Percentiles rank a stretch among this genome's conserved stretches.
phyloP scores from a whole-genome alignment of 257 asterid species.

The Solanum etuberosum region DNA sequence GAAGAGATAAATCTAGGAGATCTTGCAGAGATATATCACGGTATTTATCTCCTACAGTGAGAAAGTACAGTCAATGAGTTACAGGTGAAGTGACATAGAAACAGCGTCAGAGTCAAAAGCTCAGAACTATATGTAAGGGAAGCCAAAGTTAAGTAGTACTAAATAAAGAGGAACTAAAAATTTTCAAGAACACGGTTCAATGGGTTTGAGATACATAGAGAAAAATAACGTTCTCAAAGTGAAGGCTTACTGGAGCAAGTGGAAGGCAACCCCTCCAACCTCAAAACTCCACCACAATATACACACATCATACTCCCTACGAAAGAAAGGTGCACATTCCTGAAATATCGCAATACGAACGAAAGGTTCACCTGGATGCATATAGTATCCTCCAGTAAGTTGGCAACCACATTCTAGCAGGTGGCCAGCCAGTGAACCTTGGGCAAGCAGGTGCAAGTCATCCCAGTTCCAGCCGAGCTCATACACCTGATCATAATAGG shows the following conservation, averaged over 20 bases:
- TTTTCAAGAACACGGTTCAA: not conserved
- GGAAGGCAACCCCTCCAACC: not conserved
- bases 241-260: not conserved
- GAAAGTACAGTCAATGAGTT: not conserved
- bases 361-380: conserved; percentile 78
- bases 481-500: conserved; percentile 41
- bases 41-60: conserved; percentile 56
- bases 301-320: not conserved
- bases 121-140: not conserved
- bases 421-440: conserved; percentile 93
- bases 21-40: conserved; percentile 64
- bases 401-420: conserved; percentile 98
- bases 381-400: conserved; percentile 93
- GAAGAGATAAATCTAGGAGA: conserved; percentile 81
- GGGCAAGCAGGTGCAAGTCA: conserved; percentile 68
- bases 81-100: not conserved
- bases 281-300: not conserved
- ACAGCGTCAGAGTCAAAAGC: not conserved
- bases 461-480: conserved; percentile 99
- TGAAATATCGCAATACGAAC: not conserved
- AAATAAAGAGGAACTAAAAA: not conserved
- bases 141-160: not conserved
- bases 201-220: not conserved
- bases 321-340: not conserved
- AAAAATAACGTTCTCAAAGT: not conserved